Evolutionary conservation across 108 stramenopile species (phyloP).

Genomic region (Schizochytrium sp.): DNA sequence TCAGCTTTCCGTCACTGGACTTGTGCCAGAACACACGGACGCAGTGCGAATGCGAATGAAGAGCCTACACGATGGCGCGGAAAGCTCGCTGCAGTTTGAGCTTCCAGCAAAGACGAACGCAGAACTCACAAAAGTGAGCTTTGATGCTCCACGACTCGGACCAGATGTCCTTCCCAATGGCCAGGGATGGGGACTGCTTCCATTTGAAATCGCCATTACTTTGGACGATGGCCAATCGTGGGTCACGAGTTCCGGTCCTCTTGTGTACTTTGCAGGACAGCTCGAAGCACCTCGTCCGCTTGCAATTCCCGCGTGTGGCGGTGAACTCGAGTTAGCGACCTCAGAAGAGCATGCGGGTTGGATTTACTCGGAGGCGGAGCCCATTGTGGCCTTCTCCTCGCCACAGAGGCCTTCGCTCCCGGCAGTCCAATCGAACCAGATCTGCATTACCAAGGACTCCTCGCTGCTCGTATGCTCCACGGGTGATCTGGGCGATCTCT

Average conservation of each 20-base stretch:
- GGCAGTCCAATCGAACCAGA: neutral
- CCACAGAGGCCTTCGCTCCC: neutral
- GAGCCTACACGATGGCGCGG: too few species aligned
- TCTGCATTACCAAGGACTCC: neutral
- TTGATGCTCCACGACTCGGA: neutral
- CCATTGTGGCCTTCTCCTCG: neutral
- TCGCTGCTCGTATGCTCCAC: neutral
- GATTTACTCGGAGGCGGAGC: neutral
- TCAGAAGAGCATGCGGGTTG: neutral
- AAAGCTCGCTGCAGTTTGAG: neutral
- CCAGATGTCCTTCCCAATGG: neutral
- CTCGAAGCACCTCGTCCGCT: neutral
- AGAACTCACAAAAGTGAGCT: neutral
- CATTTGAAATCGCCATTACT: neutral
- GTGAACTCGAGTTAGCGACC: neutral
- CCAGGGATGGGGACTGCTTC: neutral
- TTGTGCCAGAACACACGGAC: too few species aligned
- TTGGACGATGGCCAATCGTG: neutral
- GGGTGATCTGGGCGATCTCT: neutral
- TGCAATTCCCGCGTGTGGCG: neutral
- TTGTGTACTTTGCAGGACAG: neutral
- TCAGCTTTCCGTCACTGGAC: too few species aligned
- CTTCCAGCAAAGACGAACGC: neutral
- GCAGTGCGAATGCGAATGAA: too few species aligned
- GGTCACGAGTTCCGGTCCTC: neutral